These are phyloP conservation scores for Ajuga chamaepitys DNA, from an alignment of 257 asterid species.

Conservation along the genomic window DNA sequence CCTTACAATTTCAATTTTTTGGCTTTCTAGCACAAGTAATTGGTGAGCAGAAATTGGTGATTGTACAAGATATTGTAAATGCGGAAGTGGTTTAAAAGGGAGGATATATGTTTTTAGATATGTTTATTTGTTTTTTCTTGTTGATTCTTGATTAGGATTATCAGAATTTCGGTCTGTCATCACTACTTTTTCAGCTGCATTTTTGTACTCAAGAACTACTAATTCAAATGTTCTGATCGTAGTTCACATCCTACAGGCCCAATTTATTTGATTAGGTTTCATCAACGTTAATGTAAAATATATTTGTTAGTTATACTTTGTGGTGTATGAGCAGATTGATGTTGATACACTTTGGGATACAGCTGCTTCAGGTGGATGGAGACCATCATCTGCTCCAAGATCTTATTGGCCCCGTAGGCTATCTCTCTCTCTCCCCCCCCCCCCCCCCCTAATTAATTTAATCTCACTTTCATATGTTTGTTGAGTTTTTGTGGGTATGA, in stretches of 20 bases:
- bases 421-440: no score
- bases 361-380: conserved; percentile 86
- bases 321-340: conserved; percentile 47
- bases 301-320: conserved; percentile 11
- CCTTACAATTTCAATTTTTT: neutral
- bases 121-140: no score
- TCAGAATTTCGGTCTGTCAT: neutral
- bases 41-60: conserved; percentile 9
- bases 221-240: neutral
- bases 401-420: conserved; percentile 88
- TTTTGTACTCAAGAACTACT: neutral
- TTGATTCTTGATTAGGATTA: neutral
- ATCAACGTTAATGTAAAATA: neutral
- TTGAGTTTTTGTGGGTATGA: neutral
- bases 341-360: conserved; percentile 72
- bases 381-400: conserved; percentile 94
- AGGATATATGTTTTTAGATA: neutral
- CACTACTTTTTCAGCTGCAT: neutral
- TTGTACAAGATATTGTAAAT: neutral
- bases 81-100: neutral
- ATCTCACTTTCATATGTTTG: neutral
- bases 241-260: neutral
- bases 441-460: no score
- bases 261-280: neutral
- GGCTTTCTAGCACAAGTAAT: neutral